Evolutionary conservation across 768 basidiomycete species (phyloP).

Genomic region (Lactarius sp.): DNA sequence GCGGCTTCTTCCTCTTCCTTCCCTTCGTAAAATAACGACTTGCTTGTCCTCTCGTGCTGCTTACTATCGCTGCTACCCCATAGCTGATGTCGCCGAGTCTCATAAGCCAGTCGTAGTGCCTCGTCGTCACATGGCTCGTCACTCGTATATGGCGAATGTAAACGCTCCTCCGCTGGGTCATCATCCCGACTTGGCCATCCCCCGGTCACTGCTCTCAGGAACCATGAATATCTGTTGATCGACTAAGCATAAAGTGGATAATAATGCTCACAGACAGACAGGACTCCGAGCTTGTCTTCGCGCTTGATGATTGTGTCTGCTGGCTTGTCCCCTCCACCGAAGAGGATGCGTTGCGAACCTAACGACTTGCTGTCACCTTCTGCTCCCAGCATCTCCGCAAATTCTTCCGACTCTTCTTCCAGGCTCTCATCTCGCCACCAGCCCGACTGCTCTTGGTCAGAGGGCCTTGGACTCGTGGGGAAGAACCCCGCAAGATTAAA

Average conservation of each 20-base stretch:
- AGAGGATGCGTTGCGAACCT: conserved; percentile 28
- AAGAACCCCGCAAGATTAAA: conserved; percentile 49
- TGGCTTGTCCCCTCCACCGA: conserved; percentile 34
- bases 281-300: conserved; percentile 49
- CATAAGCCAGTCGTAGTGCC: conserved; percentile 21
- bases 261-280: conserved; percentile 38
- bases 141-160: conserved; percentile 22
- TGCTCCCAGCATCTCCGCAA: conserved; percentile 21
- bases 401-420: conserved; percentile 27
- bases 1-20: conserved; percentile 21
- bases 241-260: conserved; percentile 1
- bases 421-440: conserved; percentile 38
- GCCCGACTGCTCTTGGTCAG: conserved; percentile 36
- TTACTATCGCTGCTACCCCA: background rate
- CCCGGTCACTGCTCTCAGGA: conserved; percentile 21
- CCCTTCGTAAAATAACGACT: conserved; percentile 20
- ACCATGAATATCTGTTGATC: conserved; percentile 10
- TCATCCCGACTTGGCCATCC: conserved; percentile 9
- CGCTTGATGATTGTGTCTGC: conserved; percentile 36
- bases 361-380: conserved; percentile 27
- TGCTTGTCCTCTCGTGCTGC: conserved; percentile 24
- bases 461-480: conserved; percentile 33
- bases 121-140: conserved; percentile 26
- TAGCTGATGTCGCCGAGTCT: conserved; percentile 12
- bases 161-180: conserved; percentile 4